Percentiles rank a stretch among this genome's conserved stretches.
Evolutionary conservation across 257 asterid genomes (phyloP).

Genomic region (Datura wrightii): DNA sequence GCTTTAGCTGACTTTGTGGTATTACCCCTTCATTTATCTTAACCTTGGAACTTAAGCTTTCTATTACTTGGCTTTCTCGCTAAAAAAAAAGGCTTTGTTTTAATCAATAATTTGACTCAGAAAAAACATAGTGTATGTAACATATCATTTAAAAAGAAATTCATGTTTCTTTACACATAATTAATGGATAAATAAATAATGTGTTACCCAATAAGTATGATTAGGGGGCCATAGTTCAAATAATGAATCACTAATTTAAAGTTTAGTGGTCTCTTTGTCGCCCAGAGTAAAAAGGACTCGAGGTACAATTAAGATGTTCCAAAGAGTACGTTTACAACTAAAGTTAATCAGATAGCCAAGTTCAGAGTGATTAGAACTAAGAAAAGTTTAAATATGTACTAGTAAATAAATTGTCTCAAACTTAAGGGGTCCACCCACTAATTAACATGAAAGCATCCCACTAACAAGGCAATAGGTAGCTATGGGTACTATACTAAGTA

Average conservation of each 20-base stretch:
- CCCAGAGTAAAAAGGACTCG: too few relatives aligned
- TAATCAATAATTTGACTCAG: not conserved
- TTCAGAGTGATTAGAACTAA: not conserved
- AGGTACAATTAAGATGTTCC: too few relatives aligned
- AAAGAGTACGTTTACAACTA: too few relatives aligned
- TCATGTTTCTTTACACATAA: not conserved
- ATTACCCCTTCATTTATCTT: not conserved
- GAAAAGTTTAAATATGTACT: too few relatives aligned
- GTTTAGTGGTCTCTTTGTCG: not conserved
- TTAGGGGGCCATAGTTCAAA: not conserved
- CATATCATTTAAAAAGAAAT: too few relatives aligned
- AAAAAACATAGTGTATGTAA: not conserved
- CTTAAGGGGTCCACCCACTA: not conserved
- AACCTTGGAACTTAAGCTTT: conserved; percentile 24
- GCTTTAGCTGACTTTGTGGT: not conserved
- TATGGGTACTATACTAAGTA: not conserved
- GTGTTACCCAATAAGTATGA: not conserved
- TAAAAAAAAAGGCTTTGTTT: not conserved
- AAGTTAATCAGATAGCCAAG: not conserved
- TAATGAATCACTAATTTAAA: not conserved
- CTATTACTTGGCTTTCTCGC: conserved; percentile 28
- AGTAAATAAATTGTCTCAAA: not conserved
- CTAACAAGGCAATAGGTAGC: too few relatives aligned
- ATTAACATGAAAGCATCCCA: too few relatives aligned
- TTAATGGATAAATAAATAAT: too few relatives aligned